A percentile compares a stretch with the other conserved stretches of the same genome.
Evolutionary conservation across 805 yeast species (phyloP).

Genomic region (Teunomyces kruisii): DNA sequence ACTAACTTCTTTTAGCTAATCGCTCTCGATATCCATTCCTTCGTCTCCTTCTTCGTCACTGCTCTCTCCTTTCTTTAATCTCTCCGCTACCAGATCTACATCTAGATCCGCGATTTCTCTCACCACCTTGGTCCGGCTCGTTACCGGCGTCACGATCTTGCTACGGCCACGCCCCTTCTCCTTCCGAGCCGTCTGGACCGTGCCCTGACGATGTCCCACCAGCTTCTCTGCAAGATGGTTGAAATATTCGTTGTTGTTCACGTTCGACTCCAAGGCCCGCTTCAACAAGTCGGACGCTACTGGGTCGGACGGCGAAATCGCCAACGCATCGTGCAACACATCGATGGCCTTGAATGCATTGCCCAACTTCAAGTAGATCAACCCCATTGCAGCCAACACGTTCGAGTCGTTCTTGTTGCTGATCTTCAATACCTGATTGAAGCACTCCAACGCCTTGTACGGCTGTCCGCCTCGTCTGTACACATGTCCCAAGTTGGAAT

Average conservation of each 20-base stretch:
- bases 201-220: not conserved
- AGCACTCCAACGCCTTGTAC: conserved; percentile 69
- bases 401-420: conserved; percentile 69
- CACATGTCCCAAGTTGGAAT: conserved; percentile 86
- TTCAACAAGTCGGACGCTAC: conserved; percentile 79
- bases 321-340: conserved; percentile 75
- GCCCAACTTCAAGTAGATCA: conserved; percentile 72
- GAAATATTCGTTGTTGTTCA: conserved; percentile 22
- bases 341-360: conserved; percentile 67
- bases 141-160: conserved; percentile 22
- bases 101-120: not conserved
- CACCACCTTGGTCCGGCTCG: conserved; percentile 13
- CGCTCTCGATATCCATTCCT: conserved; percentile 60
- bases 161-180: conserved; percentile 6
- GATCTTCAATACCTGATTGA: conserved; percentile 69
- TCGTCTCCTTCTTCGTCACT: conserved; percentile 18
- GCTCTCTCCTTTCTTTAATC: conserved; percentile 1
- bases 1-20: no score
- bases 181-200: not conserved
- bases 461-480: conserved; percentile 64
- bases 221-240: conserved; percentile 1
- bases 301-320: conserved; percentile 76
- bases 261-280: conserved; percentile 71
- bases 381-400: conserved; percentile 79
- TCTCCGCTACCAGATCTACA: not conserved